Conservation (phyloP, 2,329 filamentous ascomycete genomes). For the Zymoseptoria crescenta region DNA sequence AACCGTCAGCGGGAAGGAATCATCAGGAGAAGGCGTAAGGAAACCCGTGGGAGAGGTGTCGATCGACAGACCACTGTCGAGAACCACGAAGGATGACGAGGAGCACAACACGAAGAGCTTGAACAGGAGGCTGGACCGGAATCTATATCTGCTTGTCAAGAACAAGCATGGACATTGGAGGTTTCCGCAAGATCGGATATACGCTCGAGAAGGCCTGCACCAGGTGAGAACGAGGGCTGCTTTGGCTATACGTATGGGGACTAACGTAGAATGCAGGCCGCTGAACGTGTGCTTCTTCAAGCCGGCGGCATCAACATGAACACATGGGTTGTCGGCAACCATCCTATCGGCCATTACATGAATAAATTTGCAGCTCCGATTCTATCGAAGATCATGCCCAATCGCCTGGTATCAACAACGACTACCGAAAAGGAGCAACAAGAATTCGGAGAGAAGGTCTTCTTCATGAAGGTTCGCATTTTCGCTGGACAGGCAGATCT, state of each 20-base stretch:
- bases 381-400: slow-evolving; percentile 20
- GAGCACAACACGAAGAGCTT: slow-evolving; percentile 68
- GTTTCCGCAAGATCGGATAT: slow-evolving; percentile 68
- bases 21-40: slow-evolving; percentile 19
- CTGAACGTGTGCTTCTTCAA: slow-evolving; percentile 67
- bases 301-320: slow-evolving; percentile 93
- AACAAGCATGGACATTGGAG: slow-evolving; percentile 64
- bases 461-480: slow-evolving; percentile 94
- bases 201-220: slow-evolving; percentile 67
- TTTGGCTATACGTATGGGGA: background rate
- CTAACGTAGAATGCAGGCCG: slow-evolving; percentile 51
- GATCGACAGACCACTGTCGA: slow-evolving; percentile 61
- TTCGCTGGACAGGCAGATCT: slow-evolving; percentile 93
- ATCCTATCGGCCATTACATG: slow-evolving; percentile 74
- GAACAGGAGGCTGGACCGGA: slow-evolving; percentile 70
- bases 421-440: slow-evolving; percentile 28
- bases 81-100: slow-evolving; percentile 70
- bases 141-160: slow-evolving; percentile 81
- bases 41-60: slow-evolving; percentile 18
- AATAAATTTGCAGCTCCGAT: slow-evolving; percentile 42
- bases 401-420: slow-evolving; percentile 21
- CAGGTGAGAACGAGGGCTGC: slow-evolving; percentile 51
- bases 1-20: slow-evolving; percentile 31
- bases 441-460: slow-evolving; percentile 68
- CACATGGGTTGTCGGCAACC: slow-evolving; percentile 91